Evolutionary conservation across 2,329 filamentous ascomycete species (phyloP).

Genomic region (Colletotrichum acutatum): DNA sequence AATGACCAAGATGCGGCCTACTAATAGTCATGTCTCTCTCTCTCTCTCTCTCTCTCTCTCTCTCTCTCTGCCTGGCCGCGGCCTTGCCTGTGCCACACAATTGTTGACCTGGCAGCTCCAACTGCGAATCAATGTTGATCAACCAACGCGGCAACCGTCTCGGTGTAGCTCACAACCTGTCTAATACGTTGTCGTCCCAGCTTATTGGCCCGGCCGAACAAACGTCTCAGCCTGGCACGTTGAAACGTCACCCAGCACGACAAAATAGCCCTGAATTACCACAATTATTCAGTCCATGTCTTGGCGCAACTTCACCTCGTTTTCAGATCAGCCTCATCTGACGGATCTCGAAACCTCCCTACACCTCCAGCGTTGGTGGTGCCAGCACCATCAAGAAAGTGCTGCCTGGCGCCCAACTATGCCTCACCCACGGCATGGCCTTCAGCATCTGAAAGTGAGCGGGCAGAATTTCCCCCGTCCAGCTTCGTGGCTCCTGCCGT

Average conservation of each 20-base stretch:
- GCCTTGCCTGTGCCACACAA: neutral
- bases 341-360: neutral
- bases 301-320: neutral
- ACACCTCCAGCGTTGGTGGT: neutral
- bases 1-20: neutral
- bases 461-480: neutral
- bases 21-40: neutral
- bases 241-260: slow-evolving; percentile 5
- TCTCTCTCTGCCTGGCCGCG: neutral
- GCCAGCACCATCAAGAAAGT: neutral
- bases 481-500: neutral
- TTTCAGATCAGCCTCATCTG: neutral
- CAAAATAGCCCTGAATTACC: neutral
- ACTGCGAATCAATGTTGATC: neutral
- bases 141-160: neutral
- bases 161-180: neutral
- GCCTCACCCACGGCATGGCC: neutral
- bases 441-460: slow-evolving; percentile 15
- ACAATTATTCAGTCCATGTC: neutral
- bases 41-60: neutral
- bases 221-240: slow-evolving; percentile 16
- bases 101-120: neutral
- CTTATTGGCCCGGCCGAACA: slow-evolving; percentile 2
- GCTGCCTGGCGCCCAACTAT: neutral
- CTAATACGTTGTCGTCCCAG: neutral